phyloP scores from a whole-genome alignment of 306 rosid genomes.

The Cucumis melo region DNA sequence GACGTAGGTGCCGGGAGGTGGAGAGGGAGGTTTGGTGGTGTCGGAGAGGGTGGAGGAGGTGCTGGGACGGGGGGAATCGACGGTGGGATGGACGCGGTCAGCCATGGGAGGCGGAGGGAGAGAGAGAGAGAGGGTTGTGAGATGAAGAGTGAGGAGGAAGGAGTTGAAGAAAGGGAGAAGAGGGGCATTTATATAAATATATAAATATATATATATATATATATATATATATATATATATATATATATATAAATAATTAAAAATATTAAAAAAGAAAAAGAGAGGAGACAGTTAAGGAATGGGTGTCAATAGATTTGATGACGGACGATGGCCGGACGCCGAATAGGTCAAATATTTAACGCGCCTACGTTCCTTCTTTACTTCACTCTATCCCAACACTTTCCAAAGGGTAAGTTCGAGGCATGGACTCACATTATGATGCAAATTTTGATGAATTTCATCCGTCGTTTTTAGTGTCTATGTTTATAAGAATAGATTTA shows the following conservation, averaged over 20 bases:
- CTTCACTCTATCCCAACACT: no score
- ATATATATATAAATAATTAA: not conserved
- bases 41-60: not conserved
- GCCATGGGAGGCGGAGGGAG: constrained; percentile 25
- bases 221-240: not conserved
- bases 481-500: no score
- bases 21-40: constrained; percentile 9
- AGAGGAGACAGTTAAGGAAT: not conserved
- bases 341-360: no score
- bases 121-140: not conserved
- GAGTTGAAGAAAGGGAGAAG: not conserved
- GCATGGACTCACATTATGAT: no score
- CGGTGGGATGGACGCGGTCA: constrained; percentile 51
- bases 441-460: no score
- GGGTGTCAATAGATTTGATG: not conserved
- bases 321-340: no score
- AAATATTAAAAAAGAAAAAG: not conserved
- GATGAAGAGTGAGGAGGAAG: not conserved
- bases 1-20: constrained; percentile 45
- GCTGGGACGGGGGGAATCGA: constrained; percentile 18
- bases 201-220: not conserved
- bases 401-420: no score
- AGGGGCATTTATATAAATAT: not conserved
- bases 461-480: no score
- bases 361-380: no score